Conservation (phyloP, 306 rosid genomes). For the Corylus americana region DNA sequence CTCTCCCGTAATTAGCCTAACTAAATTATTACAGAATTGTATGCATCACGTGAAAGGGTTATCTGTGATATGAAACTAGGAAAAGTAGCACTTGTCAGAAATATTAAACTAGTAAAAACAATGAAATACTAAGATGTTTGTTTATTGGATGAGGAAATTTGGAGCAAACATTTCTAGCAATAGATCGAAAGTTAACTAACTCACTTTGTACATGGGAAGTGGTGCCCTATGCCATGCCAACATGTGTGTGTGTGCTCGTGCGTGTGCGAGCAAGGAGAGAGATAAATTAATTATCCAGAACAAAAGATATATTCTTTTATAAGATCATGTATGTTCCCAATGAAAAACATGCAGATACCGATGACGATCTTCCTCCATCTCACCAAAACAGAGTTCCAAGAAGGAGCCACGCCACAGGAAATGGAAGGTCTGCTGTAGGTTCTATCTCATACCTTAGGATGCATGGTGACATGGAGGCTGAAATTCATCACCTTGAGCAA, state of each 20-base stretch:
- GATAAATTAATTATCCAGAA: not conserved
- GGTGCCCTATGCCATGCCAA: not conserved
- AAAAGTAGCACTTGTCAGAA: not conserved
- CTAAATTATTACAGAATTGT: not conserved
- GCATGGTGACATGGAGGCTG: conserved; percentile 74
- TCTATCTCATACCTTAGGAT: conserved; percentile 48
- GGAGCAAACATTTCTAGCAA: not conserved
- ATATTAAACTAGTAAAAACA: not conserved
- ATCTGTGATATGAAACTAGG: not conserved
- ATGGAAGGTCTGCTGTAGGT: conserved; percentile 55
- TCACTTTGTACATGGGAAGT: not conserved
- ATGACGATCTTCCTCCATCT: conserved; percentile 60
- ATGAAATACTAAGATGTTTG: not conserved
- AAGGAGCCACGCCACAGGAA: conserved; percentile 42
- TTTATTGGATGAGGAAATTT: not conserved
- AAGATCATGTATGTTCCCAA: conserved; percentile 20
- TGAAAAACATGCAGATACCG: conserved; percentile 52
- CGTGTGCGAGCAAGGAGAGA: not conserved
- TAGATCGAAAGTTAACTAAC: not conserved
- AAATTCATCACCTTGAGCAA: conserved; percentile 91
- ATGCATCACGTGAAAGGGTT: not conserved
- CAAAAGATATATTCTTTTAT: not conserved
- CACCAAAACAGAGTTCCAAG: conserved; percentile 61
- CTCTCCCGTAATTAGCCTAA: not conserved
- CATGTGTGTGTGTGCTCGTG: not conserved